Evolutionary conservation across 2,329 filamentous ascomycete species (phyloP), one percentile per base, ranked within the genome.

Genomic region (Corniculantispora saksenae): DNA sequence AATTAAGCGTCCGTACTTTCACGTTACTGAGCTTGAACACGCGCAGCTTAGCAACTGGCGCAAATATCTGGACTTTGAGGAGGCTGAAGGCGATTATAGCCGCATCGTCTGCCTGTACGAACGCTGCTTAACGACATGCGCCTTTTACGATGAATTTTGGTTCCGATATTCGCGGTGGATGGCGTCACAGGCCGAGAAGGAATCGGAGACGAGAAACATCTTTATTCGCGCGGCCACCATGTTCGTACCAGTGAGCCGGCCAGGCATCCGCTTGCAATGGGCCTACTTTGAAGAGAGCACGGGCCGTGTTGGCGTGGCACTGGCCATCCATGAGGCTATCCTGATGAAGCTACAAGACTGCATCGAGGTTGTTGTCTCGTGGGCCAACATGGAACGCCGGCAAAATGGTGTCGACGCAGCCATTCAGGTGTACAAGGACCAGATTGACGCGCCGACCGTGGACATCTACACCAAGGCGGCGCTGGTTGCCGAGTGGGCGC

Each of bases 111-210:
- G 95, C 73, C 80, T 99, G 38, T 98, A 99, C 75, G 95, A 99
- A 81, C 89, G 95, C 60, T 98, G 94, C 72, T 79, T 99, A 61
- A 92, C 97, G 43, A 94, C 93, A 0, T 96, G 92, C 72, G 94
- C 95, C 19, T 91, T 96, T 70, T 97, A 99, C 74, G 94, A 98
- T 58, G 94, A 98, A 74, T 97, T 98, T 77, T 99, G 95, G 95
- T 88, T 97, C 72, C 91, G 95, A n/a, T 99, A 97, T 77, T 92
- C 91, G 19, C 85, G 94, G 48, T 99, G 95, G 95, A 97, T 97
- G 91, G 84, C 86, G 66, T 88, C 88, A 0, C 92, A 97, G 74
- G 80, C 87, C 1, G 88, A 84, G 70, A 97, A 96, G 76, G 89
- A 93, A 54, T 92, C 97, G 75, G 94, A 97, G 74, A 90, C 94